A percentile compares a stretch with the other conserved stretches of the same genome.
phyloP scores from a whole-genome alignment of 371 early-diverging fungal species.

The Circinella minor region DNA sequence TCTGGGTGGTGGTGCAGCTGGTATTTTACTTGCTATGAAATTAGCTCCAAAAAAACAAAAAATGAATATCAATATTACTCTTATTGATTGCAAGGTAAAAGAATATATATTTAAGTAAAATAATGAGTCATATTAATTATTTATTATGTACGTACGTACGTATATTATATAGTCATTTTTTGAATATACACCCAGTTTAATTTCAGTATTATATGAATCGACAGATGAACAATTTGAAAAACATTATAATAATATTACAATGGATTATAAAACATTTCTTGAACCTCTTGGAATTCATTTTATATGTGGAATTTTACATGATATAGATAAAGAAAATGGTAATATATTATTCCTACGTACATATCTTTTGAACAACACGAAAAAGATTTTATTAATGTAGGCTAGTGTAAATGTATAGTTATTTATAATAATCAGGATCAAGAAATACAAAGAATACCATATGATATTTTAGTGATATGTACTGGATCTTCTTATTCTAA shows the following conservation, averaged over 20 bases:
- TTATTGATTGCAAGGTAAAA: conserved; percentile 43
- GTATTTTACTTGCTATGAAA: conserved; percentile 34
- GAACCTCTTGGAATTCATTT: conserved; percentile 23
- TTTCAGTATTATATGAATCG: conserved; percentile 36
- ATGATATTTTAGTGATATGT: conserved; percentile 33
- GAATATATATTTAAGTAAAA: no score
- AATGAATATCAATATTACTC: conserved; percentile 31
- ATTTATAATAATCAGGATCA: background rate
- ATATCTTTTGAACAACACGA: no score
- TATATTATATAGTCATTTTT: conserved; percentile 36
- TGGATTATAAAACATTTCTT: conserved; percentile 25
- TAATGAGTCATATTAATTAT: background rate
- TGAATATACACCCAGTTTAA: conserved; percentile 47
- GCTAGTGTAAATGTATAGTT: no score
- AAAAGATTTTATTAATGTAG: no score
- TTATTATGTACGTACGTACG: no score
- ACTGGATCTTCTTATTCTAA: conserved; percentile 43
- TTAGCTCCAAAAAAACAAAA: conserved; percentile 19
- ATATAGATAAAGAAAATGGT: conserved; percentile 32
- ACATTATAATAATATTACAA: conserved; percentile 32
- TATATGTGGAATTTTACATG: conserved; percentile 27
- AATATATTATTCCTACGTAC: background rate
- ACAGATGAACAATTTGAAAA: conserved; percentile 27
- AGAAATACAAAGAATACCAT: conserved; percentile 20
- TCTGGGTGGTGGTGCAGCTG: conserved; percentile 48